These are phyloP conservation scores for Rehmannia glutinosa DNA, from an alignment of 257 asterid species.

Conservation along the genomic window DNA sequence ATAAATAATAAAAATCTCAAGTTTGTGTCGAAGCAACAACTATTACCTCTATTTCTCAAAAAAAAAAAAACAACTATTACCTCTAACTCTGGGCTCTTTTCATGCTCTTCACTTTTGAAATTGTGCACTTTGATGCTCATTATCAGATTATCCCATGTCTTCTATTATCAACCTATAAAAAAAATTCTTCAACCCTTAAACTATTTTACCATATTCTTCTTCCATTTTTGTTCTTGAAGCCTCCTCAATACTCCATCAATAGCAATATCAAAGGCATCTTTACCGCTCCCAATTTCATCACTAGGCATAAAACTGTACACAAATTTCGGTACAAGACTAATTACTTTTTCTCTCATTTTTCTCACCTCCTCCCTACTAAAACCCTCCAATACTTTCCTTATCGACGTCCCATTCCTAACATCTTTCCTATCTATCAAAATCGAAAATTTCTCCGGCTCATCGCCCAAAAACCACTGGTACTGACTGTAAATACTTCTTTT, in stretches of 20 bases:
- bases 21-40: conserved; percentile 7
- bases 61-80: no score
- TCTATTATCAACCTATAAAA: neutral
- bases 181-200: no score
- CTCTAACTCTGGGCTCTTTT: no score
- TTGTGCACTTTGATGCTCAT: no score
- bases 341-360: conserved; percentile 41
- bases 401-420: conserved; percentile 37
- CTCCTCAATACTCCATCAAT: conserved; percentile 48
- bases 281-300: conserved; percentile 10
- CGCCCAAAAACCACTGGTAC: conserved; percentile 44
- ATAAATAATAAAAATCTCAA: neutral
- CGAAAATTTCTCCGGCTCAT: conserved; percentile 35
- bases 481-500: conserved; percentile 38
- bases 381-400: conserved; percentile 44
- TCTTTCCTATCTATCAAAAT: conserved; percentile 43
- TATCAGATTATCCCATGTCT: neutral
- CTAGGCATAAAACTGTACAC: conserved; percentile 15
- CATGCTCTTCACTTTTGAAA: no score
- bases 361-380: conserved; percentile 33
- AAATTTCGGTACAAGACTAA: conserved; percentile 36
- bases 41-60: conserved; percentile 15
- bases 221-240: conserved; percentile 15
- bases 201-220: no score
- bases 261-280: conserved; percentile 15